These are phyloP conservation scores for Musa balbisiana DNA, from an alignment of 202 grass and related monocot species.

Conservation along the genomic window DNA sequence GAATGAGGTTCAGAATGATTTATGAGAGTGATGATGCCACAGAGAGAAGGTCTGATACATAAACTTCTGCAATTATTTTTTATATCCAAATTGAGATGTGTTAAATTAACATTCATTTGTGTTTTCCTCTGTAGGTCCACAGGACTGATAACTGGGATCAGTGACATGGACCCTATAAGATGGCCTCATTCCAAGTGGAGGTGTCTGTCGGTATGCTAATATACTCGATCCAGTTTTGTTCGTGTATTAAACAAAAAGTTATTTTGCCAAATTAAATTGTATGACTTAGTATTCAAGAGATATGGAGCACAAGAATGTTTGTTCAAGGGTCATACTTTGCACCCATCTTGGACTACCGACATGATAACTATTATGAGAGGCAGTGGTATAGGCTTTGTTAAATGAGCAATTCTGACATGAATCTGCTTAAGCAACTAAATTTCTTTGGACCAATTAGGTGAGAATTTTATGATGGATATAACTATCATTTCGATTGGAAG, in stretches of 20 bases:
- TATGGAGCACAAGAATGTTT: too few species aligned
- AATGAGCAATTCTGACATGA: too few species aligned
- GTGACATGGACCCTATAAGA: conserved; percentile 55
- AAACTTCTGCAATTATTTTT: not conserved
- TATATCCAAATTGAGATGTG: conserved; percentile 1
- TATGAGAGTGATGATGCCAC: conserved; percentile 61
- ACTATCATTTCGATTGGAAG: too few species aligned
- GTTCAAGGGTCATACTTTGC: too few species aligned
- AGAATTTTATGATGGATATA: too few species aligned
- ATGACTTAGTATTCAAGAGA: too few species aligned
- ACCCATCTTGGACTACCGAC: too few species aligned
- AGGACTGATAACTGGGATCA: conserved; percentile 67
- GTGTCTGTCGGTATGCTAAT: conserved; percentile 55
- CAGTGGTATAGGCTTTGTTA: too few species aligned
- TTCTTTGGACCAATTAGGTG: too few species aligned
- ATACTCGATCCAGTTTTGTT: not conserved
- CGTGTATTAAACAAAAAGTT: not conserved
- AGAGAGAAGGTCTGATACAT: conserved; percentile 48
- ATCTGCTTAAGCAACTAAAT: too few species aligned
- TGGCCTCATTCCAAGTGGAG: conserved; percentile 98
- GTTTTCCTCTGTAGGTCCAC: conserved; percentile 42
- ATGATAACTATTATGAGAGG: too few species aligned
- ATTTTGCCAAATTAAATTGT: too few species aligned
- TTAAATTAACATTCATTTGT: not conserved
- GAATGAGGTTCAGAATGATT: conserved; percentile 67